Base-by-base conservation (phyloP, 1,284 basidiomycete genomes). In the Ceratobasidium sp. region DNA sequence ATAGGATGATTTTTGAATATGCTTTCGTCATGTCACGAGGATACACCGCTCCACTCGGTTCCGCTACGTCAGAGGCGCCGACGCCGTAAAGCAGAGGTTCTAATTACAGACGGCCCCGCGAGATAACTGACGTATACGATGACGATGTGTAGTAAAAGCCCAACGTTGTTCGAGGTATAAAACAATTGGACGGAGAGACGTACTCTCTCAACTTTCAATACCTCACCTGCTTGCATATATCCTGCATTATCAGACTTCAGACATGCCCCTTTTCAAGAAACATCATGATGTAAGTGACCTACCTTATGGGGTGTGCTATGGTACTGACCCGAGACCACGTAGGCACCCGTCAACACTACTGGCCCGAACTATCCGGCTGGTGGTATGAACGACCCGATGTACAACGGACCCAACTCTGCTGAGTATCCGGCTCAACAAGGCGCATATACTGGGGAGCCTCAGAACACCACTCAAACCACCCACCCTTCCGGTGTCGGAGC, bases 201-300 rank as follows among this genome's bases (percentile, higher is more conserved):
- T n/a, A n/a, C 23, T 21, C 1, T 26, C 30, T 16, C 62, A 50
- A 67, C 50, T 67, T 41, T 30, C 46, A 1, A 43, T n/a, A 46
- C 30, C 26, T 32, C 6, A 43, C 65, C 16, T 10, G 43, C 26
- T 39, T 36, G 23, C 65, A 69, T 46, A 52, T 52, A 64, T 52
- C 14, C 59, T 9, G 6, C 12, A 14, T 8, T 62, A 53, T 28
- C 26, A 43, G 26, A 45, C n/a, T 62, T 48, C 26, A 52, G 28
- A n/a, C 21, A 69, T 69, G 65, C 65, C 65, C 45, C 65, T 69
- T 46, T 69, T 69, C 65, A 69, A 69, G 52, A 57, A 69, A n/a
- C 52, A 57, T n/a, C 50, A 69, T 41, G 53, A 69, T 18, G 65
- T 69, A 39, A 65, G 46, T 18, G 43, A 18, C 43, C 3, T 18